Conservation (phyloP, 2,329 filamentous ascomycete genomes). For the Aspergillus japonicus region DNA sequence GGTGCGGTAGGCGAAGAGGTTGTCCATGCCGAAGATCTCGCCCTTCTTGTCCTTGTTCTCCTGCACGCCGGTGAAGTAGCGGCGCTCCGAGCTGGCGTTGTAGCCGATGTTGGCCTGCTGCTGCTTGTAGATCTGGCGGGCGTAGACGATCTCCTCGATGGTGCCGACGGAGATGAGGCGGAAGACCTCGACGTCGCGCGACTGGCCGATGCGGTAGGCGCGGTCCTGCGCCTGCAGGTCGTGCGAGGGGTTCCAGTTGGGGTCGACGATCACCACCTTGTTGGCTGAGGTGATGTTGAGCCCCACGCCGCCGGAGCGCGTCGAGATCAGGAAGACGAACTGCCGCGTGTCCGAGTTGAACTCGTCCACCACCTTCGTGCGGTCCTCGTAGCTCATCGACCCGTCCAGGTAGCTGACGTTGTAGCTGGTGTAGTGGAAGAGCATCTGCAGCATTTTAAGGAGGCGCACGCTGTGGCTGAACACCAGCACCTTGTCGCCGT, state of each 20-base stretch:
- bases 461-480: conserved; percentile 91
- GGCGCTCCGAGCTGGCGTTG: conserved; percentile 82
- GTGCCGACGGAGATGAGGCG: conserved; percentile 86
- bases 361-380: conserved; percentile 77
- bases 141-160: conserved; percentile 96
- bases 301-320: conserved; percentile 87
- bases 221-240: conserved; percentile 95
- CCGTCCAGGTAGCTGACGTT: conserved; percentile 91
- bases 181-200: conserved; percentile 91
- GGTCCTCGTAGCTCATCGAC: conserved; percentile 76
- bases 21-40: conserved; percentile 87
- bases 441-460: conserved; percentile 75
- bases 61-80: conserved; percentile 95
- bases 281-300: conserved; percentile 97
- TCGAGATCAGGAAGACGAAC: conserved; percentile 95
- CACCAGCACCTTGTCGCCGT: conserved; percentile 90
- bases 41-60: conserved; percentile 78
- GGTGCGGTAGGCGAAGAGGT: conserved; percentile 79
- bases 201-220: conserved; percentile 92
- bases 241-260: conserved; percentile 95
- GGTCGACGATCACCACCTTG: conserved; percentile 95
- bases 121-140: conserved; percentile 96
- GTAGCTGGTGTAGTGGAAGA: conserved; percentile 87
- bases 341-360: conserved; percentile 86
- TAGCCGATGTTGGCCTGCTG: conserved; percentile 98